A percentile compares a stretch with the other conserved stretches of the same genome.
Conservation (phyloP, 2,329 filamentous ascomycete species). For the Colletotrichum sp. region DNA sequence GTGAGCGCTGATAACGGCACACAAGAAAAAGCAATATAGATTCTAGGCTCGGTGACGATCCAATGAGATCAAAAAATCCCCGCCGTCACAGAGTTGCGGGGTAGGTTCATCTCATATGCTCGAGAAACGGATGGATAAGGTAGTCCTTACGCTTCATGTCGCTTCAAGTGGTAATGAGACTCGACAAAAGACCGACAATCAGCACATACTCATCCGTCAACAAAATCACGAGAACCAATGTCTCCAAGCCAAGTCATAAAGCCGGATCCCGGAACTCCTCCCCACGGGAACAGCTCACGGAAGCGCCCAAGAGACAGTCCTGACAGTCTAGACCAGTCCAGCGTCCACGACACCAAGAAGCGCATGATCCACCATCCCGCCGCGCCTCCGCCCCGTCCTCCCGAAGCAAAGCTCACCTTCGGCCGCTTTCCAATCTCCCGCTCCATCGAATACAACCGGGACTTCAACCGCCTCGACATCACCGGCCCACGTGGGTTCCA, state of each 20-base stretch:
- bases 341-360: neutral
- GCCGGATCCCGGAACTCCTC: neutral
- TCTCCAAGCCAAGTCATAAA: neutral
- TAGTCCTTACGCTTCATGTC: rapidly evolving
- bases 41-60: neutral
- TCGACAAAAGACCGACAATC: neutral
- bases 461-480: neutral
- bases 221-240: neutral
- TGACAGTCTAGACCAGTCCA: neutral
- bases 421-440: neutral
- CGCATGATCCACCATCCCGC: neutral
- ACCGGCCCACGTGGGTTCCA: neutral
- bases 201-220: neutral
- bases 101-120: neutral
- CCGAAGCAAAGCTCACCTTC: neutral
- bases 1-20: neutral
- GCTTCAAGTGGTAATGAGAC: neutral
- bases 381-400: neutral
- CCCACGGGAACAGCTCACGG: neutral
- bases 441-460: neutral
- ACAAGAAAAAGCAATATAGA: neutral
- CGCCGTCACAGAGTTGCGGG: neutral
- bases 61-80: neutral
- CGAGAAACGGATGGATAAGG: neutral
- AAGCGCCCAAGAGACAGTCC: neutral